These are phyloP conservation scores for Taphrina sp. DNA, from an alignment of 1,139 yeast genomes.

Conservation along the genomic window DNA sequence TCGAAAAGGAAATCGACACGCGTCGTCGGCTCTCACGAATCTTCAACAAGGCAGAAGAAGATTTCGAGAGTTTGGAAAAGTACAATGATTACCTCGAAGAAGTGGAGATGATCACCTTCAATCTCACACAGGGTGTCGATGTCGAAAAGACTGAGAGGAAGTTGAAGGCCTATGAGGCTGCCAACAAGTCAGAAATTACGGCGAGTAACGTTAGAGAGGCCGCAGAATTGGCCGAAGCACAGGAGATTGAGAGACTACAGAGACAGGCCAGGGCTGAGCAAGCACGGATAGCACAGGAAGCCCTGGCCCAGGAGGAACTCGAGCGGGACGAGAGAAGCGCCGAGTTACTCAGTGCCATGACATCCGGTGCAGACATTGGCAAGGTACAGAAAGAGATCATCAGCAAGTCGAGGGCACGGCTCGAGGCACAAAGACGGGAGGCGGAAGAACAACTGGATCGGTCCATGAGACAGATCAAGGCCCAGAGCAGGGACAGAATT, in stretches of 20 bases:
- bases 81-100: constrained; percentile 79
- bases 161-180: constrained; percentile 68
- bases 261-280: constrained; percentile 52
- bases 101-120: constrained; percentile 76
- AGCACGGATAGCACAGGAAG: constrained; percentile 44
- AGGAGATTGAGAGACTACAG: constrained; percentile 69
- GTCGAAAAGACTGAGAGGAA: constrained; percentile 68
- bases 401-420: constrained; percentile 64
- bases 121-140: constrained; percentile 67
- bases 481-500: constrained; percentile 38
- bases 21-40: constrained; percentile 73
- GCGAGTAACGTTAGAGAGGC: constrained; percentile 71
- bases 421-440: constrained; percentile 42
- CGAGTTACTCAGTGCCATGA: constrained; percentile 68
- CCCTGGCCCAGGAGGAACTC: constrained; percentile 46
- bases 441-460: constrained; percentile 55
- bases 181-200: constrained; percentile 70
- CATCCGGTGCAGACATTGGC: constrained; percentile 53
- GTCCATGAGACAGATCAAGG: constrained; percentile 13
- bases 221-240: constrained; percentile 61
- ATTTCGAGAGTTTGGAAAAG: constrained; percentile 59
- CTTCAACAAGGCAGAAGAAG: constrained; percentile 79
- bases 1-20: constrained; percentile 89
- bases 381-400: constrained; percentile 56
- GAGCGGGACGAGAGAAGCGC: constrained; percentile 52